Conservation (phyloP, 106 monocot genomes). For the Dendrobium nobile region DNA sequence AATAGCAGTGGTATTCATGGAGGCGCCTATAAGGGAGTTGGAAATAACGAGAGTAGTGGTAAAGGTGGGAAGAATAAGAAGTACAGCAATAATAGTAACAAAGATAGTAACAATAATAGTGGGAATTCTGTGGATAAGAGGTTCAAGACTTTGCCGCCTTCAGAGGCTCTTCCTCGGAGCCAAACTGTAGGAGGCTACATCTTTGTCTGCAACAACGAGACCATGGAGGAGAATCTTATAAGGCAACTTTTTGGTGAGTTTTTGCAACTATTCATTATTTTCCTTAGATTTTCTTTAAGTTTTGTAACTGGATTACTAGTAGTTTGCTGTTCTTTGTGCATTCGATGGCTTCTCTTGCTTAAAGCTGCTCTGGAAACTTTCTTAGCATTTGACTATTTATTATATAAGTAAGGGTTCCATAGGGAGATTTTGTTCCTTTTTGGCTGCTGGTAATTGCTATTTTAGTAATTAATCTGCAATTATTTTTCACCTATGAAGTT, state of each 20-base stretch:
- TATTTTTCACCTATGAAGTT: too few species aligned
- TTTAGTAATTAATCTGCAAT: too few species aligned
- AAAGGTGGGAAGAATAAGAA: constrained; percentile 10
- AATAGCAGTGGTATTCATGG: background rate
- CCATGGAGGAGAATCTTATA: constrained; percentile 63
- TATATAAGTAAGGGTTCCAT: too few species aligned
- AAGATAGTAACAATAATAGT: constrained; percentile 9
- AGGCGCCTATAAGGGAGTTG: background rate
- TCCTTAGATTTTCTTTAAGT: too few species aligned
- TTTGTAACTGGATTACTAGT: background rate
- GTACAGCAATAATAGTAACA: constrained; percentile 3
- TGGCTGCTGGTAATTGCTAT: too few species aligned
- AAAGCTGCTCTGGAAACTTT: too few species aligned
- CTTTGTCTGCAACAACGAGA: constrained; percentile 75
- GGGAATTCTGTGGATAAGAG: constrained; percentile 40
- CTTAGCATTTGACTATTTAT: too few species aligned
- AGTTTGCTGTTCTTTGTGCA: background rate
- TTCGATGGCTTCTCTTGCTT: too few species aligned
- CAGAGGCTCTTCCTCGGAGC: constrained; percentile 58
- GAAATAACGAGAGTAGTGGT: background rate
- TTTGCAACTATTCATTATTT: background rate
- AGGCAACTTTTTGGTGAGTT: constrained; percentile 56
- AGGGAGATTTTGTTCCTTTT: too few species aligned
- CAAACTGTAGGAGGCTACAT: constrained; percentile 68
- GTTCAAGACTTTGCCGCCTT: constrained; percentile 60